Conservation (phyloP, 495 filamentous ascomycete species). For the Trichoderma erinaceum region DNA sequence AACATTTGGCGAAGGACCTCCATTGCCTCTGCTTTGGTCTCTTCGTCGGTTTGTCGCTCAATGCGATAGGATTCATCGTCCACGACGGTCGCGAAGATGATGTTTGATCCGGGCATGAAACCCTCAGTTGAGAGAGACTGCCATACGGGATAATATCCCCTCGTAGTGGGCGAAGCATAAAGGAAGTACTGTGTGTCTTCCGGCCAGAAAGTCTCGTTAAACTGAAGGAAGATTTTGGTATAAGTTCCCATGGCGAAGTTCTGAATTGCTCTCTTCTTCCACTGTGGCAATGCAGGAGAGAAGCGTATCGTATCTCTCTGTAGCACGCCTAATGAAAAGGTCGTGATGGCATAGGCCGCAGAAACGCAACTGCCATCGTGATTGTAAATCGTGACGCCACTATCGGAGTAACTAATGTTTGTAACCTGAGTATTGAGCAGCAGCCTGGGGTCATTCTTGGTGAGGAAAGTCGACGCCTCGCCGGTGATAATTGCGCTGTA, state of each 20-base stretch:
- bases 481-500: constrained; percentile 57
- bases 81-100: constrained; percentile 67
- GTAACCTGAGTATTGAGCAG: constrained; percentile 55
- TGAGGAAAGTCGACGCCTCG: constrained; percentile 58
- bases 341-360: constrained; percentile 44
- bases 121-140: constrained; percentile 56
- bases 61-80: constrained; percentile 53
- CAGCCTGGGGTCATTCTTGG: constrained; percentile 50
- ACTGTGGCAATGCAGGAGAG: constrained; percentile 53
- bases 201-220: constrained; percentile 67
- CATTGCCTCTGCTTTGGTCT: constrained; percentile 56
- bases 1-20: constrained; percentile 62
- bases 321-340: constrained; percentile 47
- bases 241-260: constrained; percentile 70
- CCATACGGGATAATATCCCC: constrained; percentile 67
- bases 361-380: constrained; percentile 52
- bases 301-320: constrained; percentile 49
- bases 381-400: constrained; percentile 53
- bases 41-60: constrained; percentile 57
- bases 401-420: constrained; percentile 47
- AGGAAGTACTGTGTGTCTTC: constrained; percentile 60
- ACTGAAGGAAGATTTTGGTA: constrained; percentile 74
- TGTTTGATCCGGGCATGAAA: constrained; percentile 58
- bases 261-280: constrained; percentile 61
- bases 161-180: constrained; percentile 55